phyloP scores from a whole-genome alignment of 1,284 basidiomycete species.

The Pseudozyma pruni region DNA sequence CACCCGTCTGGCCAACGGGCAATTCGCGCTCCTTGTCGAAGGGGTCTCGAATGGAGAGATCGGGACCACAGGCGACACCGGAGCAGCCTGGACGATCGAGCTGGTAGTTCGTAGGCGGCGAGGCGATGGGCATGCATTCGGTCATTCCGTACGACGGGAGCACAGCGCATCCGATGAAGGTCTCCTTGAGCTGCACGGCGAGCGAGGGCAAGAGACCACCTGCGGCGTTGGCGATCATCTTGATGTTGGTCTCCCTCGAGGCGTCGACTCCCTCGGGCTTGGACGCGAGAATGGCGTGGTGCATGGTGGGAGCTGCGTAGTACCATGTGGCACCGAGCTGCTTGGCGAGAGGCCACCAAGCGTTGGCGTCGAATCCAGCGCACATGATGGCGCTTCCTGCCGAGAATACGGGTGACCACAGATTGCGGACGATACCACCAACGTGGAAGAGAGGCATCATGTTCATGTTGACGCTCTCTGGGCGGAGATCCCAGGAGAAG shows the following conservation, averaged over 20 bases:
- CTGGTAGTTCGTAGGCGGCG: constrained; percentile 66
- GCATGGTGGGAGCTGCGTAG: constrained; percentile 68
- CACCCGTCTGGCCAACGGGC: constrained; percentile 64
- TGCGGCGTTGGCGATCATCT: constrained; percentile 67
- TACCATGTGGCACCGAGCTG: constrained; percentile 68
- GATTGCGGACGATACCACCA: constrained; percentile 66
- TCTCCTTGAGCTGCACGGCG: constrained; percentile 66
- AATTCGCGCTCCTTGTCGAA: constrained; percentile 64
- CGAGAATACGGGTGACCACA: constrained; percentile 66
- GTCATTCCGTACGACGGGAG: constrained; percentile 68
- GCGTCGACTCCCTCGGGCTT: constrained; percentile 61
- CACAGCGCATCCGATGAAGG: constrained; percentile 61
- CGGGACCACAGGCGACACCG: constrained; percentile 66
- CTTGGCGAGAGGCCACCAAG: constrained; percentile 65
- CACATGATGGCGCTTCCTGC: constrained; percentile 67
- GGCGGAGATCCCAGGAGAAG: constrained; percentile 63
- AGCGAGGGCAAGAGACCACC: constrained; percentile 67
- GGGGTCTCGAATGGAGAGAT: constrained; percentile 66
- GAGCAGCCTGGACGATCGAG: constrained; percentile 67
- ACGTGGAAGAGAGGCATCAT: constrained; percentile 69
- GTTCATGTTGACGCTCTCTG: constrained; percentile 67
- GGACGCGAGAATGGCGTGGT: constrained; percentile 67
- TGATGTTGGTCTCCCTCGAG: constrained; percentile 58
- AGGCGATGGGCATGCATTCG: constrained; percentile 68
- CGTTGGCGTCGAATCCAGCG: constrained; percentile 65